Evolutionary conservation across 306 rosid species (phyloP).

Genomic region (Prunus salicina): DNA sequence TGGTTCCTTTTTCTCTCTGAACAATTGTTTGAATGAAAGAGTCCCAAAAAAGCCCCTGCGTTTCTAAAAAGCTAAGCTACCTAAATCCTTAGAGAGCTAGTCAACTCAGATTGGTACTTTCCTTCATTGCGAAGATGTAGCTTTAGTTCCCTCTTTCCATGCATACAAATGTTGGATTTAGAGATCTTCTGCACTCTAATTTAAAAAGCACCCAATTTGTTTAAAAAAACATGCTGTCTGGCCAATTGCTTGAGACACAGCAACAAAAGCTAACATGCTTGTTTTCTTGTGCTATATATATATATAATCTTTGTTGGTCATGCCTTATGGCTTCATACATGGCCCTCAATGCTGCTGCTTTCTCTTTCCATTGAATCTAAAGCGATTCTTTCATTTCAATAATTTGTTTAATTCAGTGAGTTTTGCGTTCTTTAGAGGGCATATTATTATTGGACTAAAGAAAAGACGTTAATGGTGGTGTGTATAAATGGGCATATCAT

Average conservation of each 20-base stretch:
- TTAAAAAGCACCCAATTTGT: neutral
- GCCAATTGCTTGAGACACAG: neutral
- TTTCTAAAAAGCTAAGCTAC: neutral
- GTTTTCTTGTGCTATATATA: neutral
- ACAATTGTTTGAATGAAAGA: constrained; percentile 3
- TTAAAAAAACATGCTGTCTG: neutral
- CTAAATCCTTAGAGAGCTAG: constrained; percentile 29
- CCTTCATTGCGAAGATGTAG: constrained; percentile 62
- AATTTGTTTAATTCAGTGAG: neutral
- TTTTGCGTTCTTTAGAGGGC: neutral
- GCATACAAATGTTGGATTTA: constrained; percentile 10
- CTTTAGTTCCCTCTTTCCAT: constrained; percentile 6
- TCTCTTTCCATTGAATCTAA: neutral
- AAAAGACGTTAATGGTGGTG: neutral
- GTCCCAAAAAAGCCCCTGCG: neutral
- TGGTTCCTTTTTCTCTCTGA: constrained; percentile 18
- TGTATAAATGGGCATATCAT: neutral
- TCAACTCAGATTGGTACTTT: constrained; percentile 52
- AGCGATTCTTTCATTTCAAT: neutral
- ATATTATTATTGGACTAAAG: neutral
- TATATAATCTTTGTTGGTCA: neutral
- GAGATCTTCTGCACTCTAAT: neutral
- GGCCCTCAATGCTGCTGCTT: constrained; percentile 1
- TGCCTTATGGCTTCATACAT: constrained; percentile 12
- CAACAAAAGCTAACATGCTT: constrained; percentile 9